Base-by-base conservation (phyloP, 1,139 yeast genomes). In the Hanseniaspora sp. region DNA sequence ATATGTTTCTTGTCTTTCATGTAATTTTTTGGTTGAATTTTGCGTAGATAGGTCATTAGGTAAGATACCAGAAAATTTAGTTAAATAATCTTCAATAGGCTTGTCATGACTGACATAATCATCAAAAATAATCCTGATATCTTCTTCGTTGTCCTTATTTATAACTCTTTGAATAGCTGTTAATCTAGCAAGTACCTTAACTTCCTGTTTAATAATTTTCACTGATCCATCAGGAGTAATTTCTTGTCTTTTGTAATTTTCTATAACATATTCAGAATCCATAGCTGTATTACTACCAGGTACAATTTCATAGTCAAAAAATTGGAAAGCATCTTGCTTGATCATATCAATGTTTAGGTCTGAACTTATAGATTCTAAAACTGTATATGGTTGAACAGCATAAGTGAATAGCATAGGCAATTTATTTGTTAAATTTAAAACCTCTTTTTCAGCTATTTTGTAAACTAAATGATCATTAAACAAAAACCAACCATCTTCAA, bases 401-500 rank as follows among this genome's bases (percentile, higher is more conserved):
- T 90, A 94, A 41, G 86, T 67, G 23, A 87, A 72, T 46, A 86
- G 72, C 17, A 85, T 81, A 0, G 96, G 95, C 40, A 80, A 79
- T 64, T 92, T 94, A 95, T 96, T 72, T 9, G 46, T 8, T 55
- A 88, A 71, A 63, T 87, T 79, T 55, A 87, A 73, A 0, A 79
- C 85, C 53, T 83, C 88, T 29, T 71, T 72, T 59, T 82, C 86
- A 0, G 83, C 74, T 1, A 94, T 75, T 29, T 82, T 82, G 65
- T 80, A 78, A n/a, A 88, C 97, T 61, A 92, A 71, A 67, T 90
- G 94, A 67, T 94, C 97, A 64, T 94, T 94, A 67, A 94, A 88
- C 62, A 94, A 68, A 61, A 76, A 79, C 98, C 99, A 94, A 55
- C 73, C 73, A 52, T 64, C 67, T 2, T 37, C 39, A 30, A 52